Evolutionary conservation across 768 basidiomycete species (phyloP), one percentile per base, ranked within the genome.

Genomic region (Hortiboletus campestris): DNA sequence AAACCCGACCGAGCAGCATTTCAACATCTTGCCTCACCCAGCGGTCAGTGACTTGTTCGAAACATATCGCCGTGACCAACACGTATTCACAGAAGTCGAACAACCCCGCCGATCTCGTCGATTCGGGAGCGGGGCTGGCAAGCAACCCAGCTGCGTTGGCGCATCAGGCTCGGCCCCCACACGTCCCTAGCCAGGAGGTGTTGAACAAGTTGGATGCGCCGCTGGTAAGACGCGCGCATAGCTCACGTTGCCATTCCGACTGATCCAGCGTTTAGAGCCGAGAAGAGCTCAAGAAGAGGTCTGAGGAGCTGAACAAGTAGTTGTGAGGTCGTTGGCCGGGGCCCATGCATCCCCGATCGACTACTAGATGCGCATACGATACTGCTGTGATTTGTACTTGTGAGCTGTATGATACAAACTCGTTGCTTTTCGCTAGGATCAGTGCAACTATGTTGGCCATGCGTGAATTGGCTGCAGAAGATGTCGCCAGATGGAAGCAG

Each of bases 11-110:
- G 78, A 83, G 61, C 78, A 73, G 46, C 64, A 60, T 1, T 85
- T 79, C 68, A 71, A 69, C 46, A 86, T 82, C 63, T 75, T 79
- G 53, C 85, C 85, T 20, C 83, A 86, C 64, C 85, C 84, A 46
- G 84, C 84, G 61, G 84, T 84, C 62, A 46, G 79, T 63, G 3
- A 31, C 43, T 35, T 4, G 2, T 43, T 16, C 52, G 39, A 31
- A 40, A 25, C 25, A 25, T 25, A 19, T 28, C 36, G 22, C 2
- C 11, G 3, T 29, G 5, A 31, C 34, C 38, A 6, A 45, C 20
- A 1, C 16, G 8, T 36, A 14, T 1, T 29, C 20, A 35, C 55
- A 87, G 85, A 84, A 78, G 74, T 73, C 80, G 6, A 86, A 87
- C 58, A 75, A 87, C 60, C 84, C 85, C 14, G 73, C 76, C 11